Evolutionary conservation across 768 basidiomycete species (phyloP), one percentile per base, ranked within the genome.

Genomic region (Boletus pseudo-olivaceus): DNA sequence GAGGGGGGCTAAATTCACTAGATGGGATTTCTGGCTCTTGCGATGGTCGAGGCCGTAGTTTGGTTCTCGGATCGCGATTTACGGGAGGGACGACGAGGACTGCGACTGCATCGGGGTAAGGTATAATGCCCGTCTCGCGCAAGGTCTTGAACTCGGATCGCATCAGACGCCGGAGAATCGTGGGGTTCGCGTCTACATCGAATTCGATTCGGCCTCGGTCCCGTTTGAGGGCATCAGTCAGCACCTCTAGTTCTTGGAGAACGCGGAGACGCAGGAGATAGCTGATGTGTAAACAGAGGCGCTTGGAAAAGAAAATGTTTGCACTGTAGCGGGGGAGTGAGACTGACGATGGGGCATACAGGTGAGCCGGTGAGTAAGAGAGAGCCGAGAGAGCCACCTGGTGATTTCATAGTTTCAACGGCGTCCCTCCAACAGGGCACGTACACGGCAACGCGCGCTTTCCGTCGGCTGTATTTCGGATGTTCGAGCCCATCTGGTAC

Each of bases 241-340:
- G 68, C 6, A 90, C 67, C 37, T 84, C 77, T 7, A 93, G 70
- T 62, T 93, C 91, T 66, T 92, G 89, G 2, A 93, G 72, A 12
- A 90, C 78, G 17, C 90, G 82, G 14, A 87, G 67, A 42, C 89
- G 88, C 10, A 93, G 73, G 23, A 85, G 74, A 62, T 90, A 84
- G 2, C 74, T 73, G 34, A 89, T 77, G 41, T 91, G 84, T 26
- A 77, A 72, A 9, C 70, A 66, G 17, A 88, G 68, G 33, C 77
- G 71, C 14, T 78, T 66, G 55, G 79, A 78, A 4, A 78, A 50
- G 1, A 57, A 27, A 10, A 75, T 30, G 27, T 72, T 69, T 37
- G 62, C 60, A 1, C 70, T 60, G 15, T 72, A 33, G 35, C 72
- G 70, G 2, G 61, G 65, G 56, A 60, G 43, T 7, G 59, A 60